Base-by-base conservation (phyloP, 805 yeast species). In the Metschnikowia cubensis region DNA sequence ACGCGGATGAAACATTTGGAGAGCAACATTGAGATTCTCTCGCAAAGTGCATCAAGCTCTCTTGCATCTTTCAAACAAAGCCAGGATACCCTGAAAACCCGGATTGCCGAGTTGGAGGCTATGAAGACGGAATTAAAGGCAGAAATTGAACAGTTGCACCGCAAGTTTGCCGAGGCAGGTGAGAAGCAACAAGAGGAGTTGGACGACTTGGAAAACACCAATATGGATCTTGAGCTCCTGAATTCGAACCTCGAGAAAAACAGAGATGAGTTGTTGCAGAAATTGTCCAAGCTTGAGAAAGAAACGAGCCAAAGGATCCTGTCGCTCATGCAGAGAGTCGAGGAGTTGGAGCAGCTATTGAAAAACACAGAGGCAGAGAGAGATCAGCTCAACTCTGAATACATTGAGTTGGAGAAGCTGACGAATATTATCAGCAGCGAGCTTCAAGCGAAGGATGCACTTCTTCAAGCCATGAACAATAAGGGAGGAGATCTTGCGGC, bases 91-190 rank as follows among this genome's bases (percentile, higher is more conserved):
- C 47, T 51, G 51, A 46, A 50, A 18, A n/a, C 46, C 7, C 47
- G 51, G 31, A 53, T 51, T 13, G 60, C 59, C 0, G 64, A 63
- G n/a, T 57, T 64, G 32, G 59, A 52, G n/a, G 57, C 57, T 1
- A 44, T 64, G 21, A 61, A 62, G n/a, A 45, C 50, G 18, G 43
- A 55, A 6, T 48, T 60, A n/a, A 61, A 57, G 5, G 63, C 59
- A 8, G 60, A 59, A 6, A 48, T 59, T 2, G 59, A 59, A 14
- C 61, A 64, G 13, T 44, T 64, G n/a, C 55, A 55, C 61, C 64
- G 42, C 55, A 56, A 22, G 25, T 53, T 45, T 52, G 15, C 55
- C 60, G 48, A 66, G 58, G 51, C 57, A 50, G 14, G 45, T 62
- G 48, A 64, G 58, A 54, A 42, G 41, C 25, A 67, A 63, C 42